Conservation (phyloP, 2,329 filamentous ascomycete species). For the Pseudocercospora eumusae region DNA sequence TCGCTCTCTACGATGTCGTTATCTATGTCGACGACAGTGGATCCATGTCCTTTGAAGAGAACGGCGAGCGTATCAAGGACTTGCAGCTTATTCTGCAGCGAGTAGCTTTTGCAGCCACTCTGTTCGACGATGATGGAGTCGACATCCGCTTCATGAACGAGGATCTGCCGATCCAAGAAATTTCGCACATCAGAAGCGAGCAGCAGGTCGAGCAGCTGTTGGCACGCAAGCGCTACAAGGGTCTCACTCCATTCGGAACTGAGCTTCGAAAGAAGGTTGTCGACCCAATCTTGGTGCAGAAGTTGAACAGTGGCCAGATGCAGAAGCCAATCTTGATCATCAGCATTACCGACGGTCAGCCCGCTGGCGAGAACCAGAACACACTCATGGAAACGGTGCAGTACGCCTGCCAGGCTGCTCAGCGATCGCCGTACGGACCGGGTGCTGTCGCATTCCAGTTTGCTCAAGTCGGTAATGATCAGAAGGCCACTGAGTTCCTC, state of each 20-base stretch:
- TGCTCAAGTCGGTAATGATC: conserved; percentile 68
- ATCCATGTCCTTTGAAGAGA: conserved; percentile 69
- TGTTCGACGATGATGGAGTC: conserved; percentile 71
- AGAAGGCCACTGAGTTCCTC: conserved; percentile 64
- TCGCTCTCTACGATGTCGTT: conserved; percentile 63
- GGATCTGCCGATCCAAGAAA: conserved; percentile 48
- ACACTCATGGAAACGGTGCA: conserved; percentile 61
- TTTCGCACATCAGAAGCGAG: conserved; percentile 59
- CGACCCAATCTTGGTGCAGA: conserved; percentile 59
- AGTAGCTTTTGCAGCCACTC: conserved; percentile 64
- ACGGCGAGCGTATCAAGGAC: conserved; percentile 66
- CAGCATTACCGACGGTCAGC: conserved; percentile 66
- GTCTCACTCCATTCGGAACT: conserved; percentile 67
- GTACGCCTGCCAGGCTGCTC: conserved; percentile 55
- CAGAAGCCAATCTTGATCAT: conserved; percentile 67
- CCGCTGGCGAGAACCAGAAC: conserved; percentile 61
- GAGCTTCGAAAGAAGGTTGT: conserved; percentile 64
- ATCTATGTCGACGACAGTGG: conserved; percentile 69
- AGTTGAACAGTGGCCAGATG: conserved; percentile 55
- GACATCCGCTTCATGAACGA: conserved; percentile 71
- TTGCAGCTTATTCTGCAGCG: conserved; percentile 64
- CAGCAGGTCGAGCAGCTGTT: conserved; percentile 62
- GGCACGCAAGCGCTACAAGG: conserved; percentile 61
- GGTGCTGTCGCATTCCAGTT: conserved; percentile 66
- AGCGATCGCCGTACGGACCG: conserved; percentile 55